Evolutionary conservation across 148 eudicot genomes (phyloP).

Genomic region (Vaccinium darrowii): DNA sequence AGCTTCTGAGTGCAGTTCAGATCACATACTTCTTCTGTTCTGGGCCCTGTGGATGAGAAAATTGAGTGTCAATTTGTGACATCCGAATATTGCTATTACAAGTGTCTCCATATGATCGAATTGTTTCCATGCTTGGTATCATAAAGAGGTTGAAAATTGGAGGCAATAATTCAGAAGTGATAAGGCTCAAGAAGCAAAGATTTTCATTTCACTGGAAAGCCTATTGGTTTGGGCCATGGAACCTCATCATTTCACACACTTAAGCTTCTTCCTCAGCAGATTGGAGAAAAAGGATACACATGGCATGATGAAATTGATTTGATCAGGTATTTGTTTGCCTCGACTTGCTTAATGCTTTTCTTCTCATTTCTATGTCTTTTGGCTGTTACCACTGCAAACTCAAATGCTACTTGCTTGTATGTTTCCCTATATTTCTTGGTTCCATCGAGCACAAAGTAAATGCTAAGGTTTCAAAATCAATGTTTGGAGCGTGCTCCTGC

Average conservation of each 20-base stretch:
- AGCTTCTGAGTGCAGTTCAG: neutral
- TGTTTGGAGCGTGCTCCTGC: neutral
- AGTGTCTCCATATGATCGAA: neutral
- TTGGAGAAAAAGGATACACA: slow-evolving; percentile 2
- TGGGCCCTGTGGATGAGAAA: neutral
- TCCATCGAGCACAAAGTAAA: neutral
- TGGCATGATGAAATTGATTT: neutral
- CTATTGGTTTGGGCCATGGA: neutral
- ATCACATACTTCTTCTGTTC: neutral
- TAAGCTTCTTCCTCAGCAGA: neutral
- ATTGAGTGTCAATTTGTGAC: neutral
- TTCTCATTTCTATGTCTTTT: neutral
- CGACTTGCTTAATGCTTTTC: neutral
- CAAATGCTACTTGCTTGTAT: neutral
- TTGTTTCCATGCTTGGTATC: neutral
- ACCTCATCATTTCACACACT: neutral
- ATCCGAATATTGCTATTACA: no score
- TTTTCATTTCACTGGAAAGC: neutral
- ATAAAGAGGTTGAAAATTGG: neutral
- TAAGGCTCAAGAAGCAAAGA: neutral
- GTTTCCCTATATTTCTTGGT: neutral
- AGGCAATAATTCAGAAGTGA: neutral
- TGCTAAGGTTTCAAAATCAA: neutral
- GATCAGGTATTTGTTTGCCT: neutral
- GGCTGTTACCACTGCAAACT: neutral